These are phyloP conservation scores for Ophiosphaerella korrae DNA, from an alignment of 2,329 filamentous ascomycete species.

Conservation along the genomic window DNA sequence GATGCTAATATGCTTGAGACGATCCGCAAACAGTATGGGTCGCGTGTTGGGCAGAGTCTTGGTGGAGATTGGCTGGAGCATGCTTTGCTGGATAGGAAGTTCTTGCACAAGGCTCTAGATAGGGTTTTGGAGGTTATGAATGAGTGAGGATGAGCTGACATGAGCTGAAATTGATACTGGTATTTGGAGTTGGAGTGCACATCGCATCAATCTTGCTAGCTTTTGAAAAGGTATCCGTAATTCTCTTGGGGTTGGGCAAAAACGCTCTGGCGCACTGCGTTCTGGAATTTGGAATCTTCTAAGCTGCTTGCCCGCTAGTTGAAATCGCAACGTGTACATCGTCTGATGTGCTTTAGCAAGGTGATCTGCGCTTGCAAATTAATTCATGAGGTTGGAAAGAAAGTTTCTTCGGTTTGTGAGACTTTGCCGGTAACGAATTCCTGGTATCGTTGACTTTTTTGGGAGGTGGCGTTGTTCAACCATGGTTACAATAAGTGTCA, in stretches of 20 bases:
- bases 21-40: not conserved
- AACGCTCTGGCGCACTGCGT: slow-evolving; percentile 36
- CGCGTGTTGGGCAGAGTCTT: not conserved
- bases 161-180: too few relatives aligned
- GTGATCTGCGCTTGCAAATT: slow-evolving; percentile 28
- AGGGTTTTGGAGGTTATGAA: not conserved
- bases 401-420: too few relatives aligned
- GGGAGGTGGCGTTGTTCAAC: too few relatives aligned
- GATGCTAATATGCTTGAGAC: not conserved
- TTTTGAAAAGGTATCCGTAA: slow-evolving; percentile 15
- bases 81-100: not conserved
- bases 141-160: not conserved
- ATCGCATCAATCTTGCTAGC: not conserved
- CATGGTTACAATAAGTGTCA: too few relatives aligned
- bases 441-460: too few relatives aligned
- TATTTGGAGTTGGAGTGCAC: not conserved
- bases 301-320: slow-evolving; percentile 27
- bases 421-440: too few relatives aligned
- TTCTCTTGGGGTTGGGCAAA: slow-evolving; percentile 37
- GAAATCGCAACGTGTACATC: slow-evolving; percentile 43
- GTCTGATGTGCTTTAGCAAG: slow-evolving; percentile 32
- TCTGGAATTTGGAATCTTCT: slow-evolving; percentile 33
- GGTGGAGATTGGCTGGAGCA: slow-evolving; percentile 2
- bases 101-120: not conserved
- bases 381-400: slow-evolving; percentile 21